A percentile compares a stretch with the other conserved stretches of the same genome.
These are phyloP conservation scores for Fusarium sp. DNA, from an alignment of 2,329 filamentous ascomycete species.

Conservation along the genomic window DNA sequence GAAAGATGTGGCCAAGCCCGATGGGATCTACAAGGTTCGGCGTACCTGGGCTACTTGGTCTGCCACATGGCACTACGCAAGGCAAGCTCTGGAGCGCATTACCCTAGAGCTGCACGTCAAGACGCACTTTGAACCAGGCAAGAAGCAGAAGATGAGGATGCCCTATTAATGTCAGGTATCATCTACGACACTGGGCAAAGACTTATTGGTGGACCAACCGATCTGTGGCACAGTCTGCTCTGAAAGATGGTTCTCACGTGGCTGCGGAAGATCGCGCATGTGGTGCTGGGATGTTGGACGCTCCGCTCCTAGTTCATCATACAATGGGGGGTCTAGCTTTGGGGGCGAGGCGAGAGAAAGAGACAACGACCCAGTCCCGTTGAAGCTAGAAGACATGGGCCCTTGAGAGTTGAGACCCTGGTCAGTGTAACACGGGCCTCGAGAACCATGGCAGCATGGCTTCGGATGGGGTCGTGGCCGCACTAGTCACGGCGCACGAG, in stretches of 20 bases:
- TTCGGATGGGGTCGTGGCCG: constrained; percentile 31
- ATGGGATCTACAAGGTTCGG: constrained; percentile 12
- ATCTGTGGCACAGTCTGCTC: constrained; percentile 24
- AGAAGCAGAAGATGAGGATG: constrained; percentile 9
- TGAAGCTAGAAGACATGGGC: constrained; percentile 16
- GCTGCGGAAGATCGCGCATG: constrained; percentile 52
- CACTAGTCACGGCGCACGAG: constrained; percentile 48
- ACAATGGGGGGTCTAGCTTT: constrained; percentile 22
- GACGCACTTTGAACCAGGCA: not conserved
- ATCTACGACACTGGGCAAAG: not conserved
- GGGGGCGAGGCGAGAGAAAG: constrained; percentile 27
- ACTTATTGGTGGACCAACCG: constrained; percentile 30
- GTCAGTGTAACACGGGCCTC: constrained; percentile 24
- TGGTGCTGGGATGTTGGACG: constrained; percentile 41
- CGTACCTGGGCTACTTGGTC: constrained; percentile 5
- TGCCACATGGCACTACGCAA: constrained; percentile 37
- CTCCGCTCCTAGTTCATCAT: constrained; percentile 35
- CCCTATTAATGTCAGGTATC: not conserved
- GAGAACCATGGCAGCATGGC: constrained; percentile 37
- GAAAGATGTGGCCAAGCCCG: constrained; percentile 1
- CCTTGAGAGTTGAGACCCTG: not conserved
- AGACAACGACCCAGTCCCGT: constrained; percentile 20
- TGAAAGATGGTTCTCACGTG: constrained; percentile 47
- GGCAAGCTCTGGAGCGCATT: not conserved
- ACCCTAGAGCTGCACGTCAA: constrained; percentile 11